These are phyloP conservation scores for Hypoxylon lienhwacheense DNA, from an alignment of 495 filamentous ascomycete species.

Conservation along the genomic window DNA sequence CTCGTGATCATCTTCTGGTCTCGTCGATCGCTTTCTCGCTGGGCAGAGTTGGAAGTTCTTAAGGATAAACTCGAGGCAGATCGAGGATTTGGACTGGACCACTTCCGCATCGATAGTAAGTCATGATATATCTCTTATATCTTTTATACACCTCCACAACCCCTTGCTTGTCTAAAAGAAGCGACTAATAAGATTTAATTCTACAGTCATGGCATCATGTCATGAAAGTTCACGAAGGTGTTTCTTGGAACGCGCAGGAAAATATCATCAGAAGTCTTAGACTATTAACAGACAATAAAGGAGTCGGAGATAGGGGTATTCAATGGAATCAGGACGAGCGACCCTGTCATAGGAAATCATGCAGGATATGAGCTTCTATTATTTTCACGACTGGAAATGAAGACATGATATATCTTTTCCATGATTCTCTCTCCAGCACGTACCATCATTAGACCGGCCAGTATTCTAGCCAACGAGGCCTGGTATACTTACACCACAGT, in stretches of 20 bases:
- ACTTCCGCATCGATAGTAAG: constrained; percentile 21
- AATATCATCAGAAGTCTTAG: constrained; percentile 14
- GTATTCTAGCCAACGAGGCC: too few relatives aligned
- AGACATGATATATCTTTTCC: too few relatives aligned
- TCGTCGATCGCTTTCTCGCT: neutral
- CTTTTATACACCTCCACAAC: neutral
- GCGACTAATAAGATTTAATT: neutral
- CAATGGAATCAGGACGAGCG: neutral
- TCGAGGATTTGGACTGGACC: neutral
- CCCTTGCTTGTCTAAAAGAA: neutral
- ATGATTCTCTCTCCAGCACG: too few relatives aligned
- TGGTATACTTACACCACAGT: too few relatives aligned
- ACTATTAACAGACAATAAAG: neutral
- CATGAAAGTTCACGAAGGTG: constrained; percentile 5
- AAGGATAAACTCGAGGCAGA: constrained; percentile 10
- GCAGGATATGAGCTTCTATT: too few relatives aligned
- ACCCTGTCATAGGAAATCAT: too few relatives aligned
- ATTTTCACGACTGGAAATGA: too few relatives aligned
- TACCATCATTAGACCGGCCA: too few relatives aligned
- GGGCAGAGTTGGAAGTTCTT: neutral
- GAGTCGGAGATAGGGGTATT: neutral
- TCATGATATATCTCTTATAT: neutral
- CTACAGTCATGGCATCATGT: constrained; percentile 1
- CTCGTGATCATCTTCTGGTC: constrained; percentile 15
- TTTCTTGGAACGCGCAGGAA: constrained; percentile 7